A percentile compares a stretch with the other conserved stretches of the same genome.
phyloP scores from a whole-genome alignment of 78 protist species.

The Pirum gemmata region DNA sequence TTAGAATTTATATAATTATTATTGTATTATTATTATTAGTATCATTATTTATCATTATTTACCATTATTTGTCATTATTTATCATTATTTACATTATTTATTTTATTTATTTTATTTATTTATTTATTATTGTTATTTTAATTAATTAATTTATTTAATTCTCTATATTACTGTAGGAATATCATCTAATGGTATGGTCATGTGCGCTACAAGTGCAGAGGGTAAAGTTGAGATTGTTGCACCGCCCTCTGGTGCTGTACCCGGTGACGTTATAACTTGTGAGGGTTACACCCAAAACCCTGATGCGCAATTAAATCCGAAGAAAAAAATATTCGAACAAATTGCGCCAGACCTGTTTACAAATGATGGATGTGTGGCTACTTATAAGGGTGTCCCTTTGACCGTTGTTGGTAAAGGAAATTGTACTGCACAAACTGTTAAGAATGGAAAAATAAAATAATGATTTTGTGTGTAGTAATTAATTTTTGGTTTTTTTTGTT shows the following conservation, averaged over 20 bases:
- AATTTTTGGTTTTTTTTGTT: no score
- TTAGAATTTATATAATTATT: no score
- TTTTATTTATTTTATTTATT: not conserved
- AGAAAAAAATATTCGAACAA: slow-evolving; percentile 55
- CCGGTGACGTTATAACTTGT: slow-evolving; percentile 48
- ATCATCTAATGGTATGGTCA: slow-evolving; percentile 41
- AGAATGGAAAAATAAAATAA: not conserved
- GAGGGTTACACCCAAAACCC: slow-evolving; percentile 46
- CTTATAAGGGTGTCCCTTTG: slow-evolving; percentile 36
- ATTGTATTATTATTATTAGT: no score
- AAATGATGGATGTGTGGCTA: slow-evolving; percentile 28
- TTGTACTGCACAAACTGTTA: not conserved
- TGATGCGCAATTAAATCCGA: slow-evolving; percentile 47
- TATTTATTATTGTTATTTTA: not conserved
- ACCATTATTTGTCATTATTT: slow-evolving; percentile 35
- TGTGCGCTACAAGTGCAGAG: slow-evolving; percentile 45
- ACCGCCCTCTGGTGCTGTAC: slow-evolving; percentile 48
- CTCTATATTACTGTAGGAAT: slow-evolving; percentile 41
- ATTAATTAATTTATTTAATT: not conserved
- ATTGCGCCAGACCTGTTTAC: slow-evolving; percentile 28
- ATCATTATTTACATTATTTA: not conserved
- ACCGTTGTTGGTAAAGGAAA: slow-evolving; percentile 3
- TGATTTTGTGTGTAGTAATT: slow-evolving; percentile 41
- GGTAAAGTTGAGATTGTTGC: not conserved
- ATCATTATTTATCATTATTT: no score